Evolutionary conservation across 768 basidiomycete genomes (phyloP).

Genomic region (Sarcomyxa edulis): DNA sequence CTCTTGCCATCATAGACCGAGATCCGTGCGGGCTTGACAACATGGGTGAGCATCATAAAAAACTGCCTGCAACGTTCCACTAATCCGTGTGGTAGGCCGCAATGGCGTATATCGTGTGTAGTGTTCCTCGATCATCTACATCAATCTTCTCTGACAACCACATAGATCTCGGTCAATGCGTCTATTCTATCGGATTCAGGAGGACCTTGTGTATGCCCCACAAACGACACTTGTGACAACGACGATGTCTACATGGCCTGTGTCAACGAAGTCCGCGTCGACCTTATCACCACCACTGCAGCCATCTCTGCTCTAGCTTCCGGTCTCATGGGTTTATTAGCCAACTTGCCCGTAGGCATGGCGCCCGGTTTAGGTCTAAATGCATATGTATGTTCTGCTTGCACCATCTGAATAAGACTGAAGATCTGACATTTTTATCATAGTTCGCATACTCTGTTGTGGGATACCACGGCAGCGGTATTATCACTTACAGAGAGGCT

Average conservation of each 20-base stretch:
- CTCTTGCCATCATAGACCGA: constrained; percentile 56
- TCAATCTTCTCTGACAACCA: constrained; percentile 7
- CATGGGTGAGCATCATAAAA: constrained; percentile 52
- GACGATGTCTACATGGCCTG: constrained; percentile 55
- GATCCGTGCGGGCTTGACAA: constrained; percentile 73
- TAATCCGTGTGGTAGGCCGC: constrained; percentile 55
- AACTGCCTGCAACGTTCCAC: background rate
- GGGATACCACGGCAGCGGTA: constrained; percentile 73
- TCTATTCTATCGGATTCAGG: constrained; percentile 72
- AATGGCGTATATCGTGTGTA: constrained; percentile 77
- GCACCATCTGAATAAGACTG: background rate
- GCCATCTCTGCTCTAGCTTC: constrained; percentile 71
- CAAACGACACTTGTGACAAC: constrained; percentile 45
- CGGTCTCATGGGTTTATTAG: constrained; percentile 78
- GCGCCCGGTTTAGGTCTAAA: constrained; percentile 84
- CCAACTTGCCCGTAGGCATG: constrained; percentile 86
- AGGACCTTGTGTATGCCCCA: constrained; percentile 75
- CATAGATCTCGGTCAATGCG: constrained; percentile 81
- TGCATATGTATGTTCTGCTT: constrained; percentile 60
- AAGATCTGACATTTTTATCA: background rate
- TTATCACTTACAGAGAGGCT: constrained; percentile 73
- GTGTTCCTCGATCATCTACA: background rate
- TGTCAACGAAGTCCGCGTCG: constrained; percentile 56
- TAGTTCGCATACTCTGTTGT: constrained; percentile 88
- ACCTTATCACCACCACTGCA: constrained; percentile 81